Percentiles rank a stretch among this genome's conserved stretches.
These are phyloP conservation scores for Bipolaris victoriae DNA, from an alignment of 2,329 filamentous ascomycete species.

Conservation along the genomic window DNA sequence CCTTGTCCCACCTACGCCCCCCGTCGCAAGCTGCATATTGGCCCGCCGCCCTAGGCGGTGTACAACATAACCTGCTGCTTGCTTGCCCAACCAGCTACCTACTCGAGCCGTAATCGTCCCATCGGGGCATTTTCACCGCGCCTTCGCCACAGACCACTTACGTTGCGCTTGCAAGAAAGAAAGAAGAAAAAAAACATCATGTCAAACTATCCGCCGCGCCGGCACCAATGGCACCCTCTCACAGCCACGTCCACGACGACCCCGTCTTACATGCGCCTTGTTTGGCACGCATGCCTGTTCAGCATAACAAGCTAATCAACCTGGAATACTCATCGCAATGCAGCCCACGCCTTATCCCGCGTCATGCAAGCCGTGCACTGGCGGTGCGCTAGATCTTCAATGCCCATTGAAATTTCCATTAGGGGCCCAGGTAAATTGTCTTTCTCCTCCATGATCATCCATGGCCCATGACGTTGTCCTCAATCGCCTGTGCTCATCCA, in stretches of 20 bases:
- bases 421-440: conserved; percentile 7
- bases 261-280: not conserved
- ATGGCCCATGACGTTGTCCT: conserved; percentile 12
- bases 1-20: conserved; percentile 5
- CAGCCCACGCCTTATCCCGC: conserved; percentile 2
- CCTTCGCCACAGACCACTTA: not conserved
- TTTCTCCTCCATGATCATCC: conserved; percentile 2
- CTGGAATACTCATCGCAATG: not conserved
- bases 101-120: too few species aligned
- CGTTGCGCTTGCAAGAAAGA: not conserved
- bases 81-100: not conserved
- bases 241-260: not conserved
- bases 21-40: conserved; percentile 2
- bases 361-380: conserved; percentile 8
- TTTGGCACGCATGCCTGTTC: not conserved
- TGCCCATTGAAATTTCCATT: conserved; percentile 6
- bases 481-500: conserved; percentile 1
- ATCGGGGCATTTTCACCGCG: not conserved
- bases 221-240: not conserved
- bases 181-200: not conserved
- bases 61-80: conserved; percentile 1
- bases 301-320: conserved; percentile 2
- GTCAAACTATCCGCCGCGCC: not conserved
- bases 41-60: conserved; percentile 6
- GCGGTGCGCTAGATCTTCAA: conserved; percentile 7